Conservation (phyloP, 495 filamentous ascomycete species). For the Penicillium riverlandense region DNA sequence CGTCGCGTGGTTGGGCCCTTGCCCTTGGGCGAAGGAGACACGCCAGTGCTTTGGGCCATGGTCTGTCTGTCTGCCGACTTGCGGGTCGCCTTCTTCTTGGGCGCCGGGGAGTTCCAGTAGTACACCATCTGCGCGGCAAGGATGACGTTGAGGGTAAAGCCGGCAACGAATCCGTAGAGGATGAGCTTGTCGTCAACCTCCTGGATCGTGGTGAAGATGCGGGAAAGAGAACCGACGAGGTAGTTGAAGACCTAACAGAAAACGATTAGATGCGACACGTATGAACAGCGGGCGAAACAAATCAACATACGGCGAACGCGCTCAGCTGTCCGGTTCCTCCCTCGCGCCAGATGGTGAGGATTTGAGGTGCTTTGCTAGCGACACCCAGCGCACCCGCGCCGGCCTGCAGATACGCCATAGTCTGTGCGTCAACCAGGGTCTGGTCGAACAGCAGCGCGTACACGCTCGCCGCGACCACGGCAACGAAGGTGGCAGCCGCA, state of each 20-base stretch:
- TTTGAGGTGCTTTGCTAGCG: slow-evolving; percentile 89
- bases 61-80: slow-evolving; percentile 26
- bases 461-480: slow-evolving; percentile 57
- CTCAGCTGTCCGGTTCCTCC: slow-evolving; percentile 92
- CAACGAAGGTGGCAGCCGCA: slow-evolving; percentile 66
- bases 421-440: slow-evolving; percentile 57
- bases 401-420: slow-evolving; percentile 71
- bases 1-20: slow-evolving; percentile 43
- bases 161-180: slow-evolving; percentile 85
- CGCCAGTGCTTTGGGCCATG: slow-evolving; percentile 30
- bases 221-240: slow-evolving; percentile 79
- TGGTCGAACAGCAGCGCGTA: slow-evolving; percentile 63
- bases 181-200: slow-evolving; percentile 95
- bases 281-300: neutral
- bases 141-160: slow-evolving; percentile 78
- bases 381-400: slow-evolving; percentile 77
- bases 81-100: slow-evolving; percentile 35
- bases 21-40: slow-evolving; percentile 20
- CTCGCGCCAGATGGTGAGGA: slow-evolving; percentile 70
- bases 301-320: slow-evolving; percentile 77
- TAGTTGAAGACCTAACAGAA: slow-evolving; percentile 86
- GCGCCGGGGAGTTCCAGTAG: slow-evolving; percentile 77
- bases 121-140: slow-evolving; percentile 88
- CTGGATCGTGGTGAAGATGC: slow-evolving; percentile 94
- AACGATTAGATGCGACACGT: slow-evolving; percentile 2